phyloP scores from a whole-genome alignment of 257 asterid genomes.

The Plantago ovata region DNA sequence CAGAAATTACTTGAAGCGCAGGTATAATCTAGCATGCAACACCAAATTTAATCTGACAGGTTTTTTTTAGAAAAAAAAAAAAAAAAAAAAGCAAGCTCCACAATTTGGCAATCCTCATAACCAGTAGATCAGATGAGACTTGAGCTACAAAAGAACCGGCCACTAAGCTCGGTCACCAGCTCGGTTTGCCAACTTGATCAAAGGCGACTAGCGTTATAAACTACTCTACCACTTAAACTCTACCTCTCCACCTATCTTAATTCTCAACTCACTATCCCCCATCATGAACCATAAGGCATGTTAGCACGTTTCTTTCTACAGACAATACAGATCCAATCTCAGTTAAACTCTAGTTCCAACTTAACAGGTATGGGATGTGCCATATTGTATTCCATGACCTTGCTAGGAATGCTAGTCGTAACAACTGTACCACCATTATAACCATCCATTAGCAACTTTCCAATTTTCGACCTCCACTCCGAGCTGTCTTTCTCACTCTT shows the following conservation, averaged over 20 bases:
- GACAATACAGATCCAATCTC: conserved; percentile 17
- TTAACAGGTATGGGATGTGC: conserved; percentile 34
- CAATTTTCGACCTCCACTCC: conserved; percentile 85
- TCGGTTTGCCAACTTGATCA: background rate
- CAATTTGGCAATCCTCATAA: background rate
- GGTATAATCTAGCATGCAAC: too few relatives aligned
- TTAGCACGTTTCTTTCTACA: conserved; percentile 10
- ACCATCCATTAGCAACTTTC: conserved; percentile 79
- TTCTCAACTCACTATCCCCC: background rate
- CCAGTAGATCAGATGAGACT: background rate
- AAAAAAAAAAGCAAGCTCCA: background rate
- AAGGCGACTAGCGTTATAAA: background rate
- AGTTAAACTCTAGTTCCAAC: conserved; percentile 43
- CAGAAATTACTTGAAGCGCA: too few relatives aligned
- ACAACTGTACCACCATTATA: conserved; percentile 59
- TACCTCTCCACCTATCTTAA: background rate
- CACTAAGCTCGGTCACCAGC: background rate
- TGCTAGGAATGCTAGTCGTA: conserved; percentile 27
- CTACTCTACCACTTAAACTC: background rate
- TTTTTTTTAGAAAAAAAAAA: too few relatives aligned
- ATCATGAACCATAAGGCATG: background rate
- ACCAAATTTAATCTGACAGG: too few relatives aligned
- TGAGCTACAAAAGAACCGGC: background rate
- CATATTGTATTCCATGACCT: conserved; percentile 31
- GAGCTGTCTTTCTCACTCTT: conserved; percentile 49